Evolutionary conservation across 1,284 basidiomycete species (phyloP).

Genomic region (Xerocomus nothofagi): DNA sequence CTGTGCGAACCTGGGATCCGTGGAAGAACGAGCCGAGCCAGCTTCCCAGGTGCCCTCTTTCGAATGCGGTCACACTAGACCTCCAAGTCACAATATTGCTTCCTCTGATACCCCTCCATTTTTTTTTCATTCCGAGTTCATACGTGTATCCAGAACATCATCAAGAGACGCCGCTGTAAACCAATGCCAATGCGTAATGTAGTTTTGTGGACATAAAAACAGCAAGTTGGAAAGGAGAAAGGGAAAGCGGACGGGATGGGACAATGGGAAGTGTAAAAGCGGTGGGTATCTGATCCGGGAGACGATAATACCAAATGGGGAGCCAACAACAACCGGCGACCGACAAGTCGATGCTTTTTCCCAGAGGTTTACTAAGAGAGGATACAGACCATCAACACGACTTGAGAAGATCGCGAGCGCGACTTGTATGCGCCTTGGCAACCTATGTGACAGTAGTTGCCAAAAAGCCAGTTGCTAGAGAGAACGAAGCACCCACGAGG

Average conservation of each 20-base stretch:
- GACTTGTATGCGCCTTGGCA: conserved; percentile 27
- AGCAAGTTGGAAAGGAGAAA: background rate
- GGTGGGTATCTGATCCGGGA: conserved; percentile 22
- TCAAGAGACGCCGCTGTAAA: conserved; percentile 10
- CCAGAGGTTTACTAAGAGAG: conserved; percentile 3
- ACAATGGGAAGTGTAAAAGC: conserved; percentile 1
- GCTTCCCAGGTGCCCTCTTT: background rate
- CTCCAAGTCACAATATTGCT: background rate
- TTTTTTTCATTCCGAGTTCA: background rate
- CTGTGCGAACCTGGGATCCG: background rate
- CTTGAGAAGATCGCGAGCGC: conserved; percentile 32
- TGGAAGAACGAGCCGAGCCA: background rate
- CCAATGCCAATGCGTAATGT: conserved; percentile 7
- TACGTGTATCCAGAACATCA: background rate
- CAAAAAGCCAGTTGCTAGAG: background rate
- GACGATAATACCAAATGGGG: conserved; percentile 11
- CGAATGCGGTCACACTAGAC: background rate
- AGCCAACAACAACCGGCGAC: background rate
- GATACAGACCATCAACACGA: conserved; percentile 27
- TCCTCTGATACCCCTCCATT: background rate
- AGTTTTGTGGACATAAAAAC: background rate
- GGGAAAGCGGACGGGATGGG: background rate
- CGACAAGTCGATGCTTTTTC: conserved; percentile 6
- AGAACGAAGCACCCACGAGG: conserved; percentile 46
- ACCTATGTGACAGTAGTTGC: conserved; percentile 24